Evolutionary conservation across 2,329 filamentous ascomycete species (phyloP), one percentile per base, ranked within the genome.

Genomic region (Exserohilum rostratum): DNA sequence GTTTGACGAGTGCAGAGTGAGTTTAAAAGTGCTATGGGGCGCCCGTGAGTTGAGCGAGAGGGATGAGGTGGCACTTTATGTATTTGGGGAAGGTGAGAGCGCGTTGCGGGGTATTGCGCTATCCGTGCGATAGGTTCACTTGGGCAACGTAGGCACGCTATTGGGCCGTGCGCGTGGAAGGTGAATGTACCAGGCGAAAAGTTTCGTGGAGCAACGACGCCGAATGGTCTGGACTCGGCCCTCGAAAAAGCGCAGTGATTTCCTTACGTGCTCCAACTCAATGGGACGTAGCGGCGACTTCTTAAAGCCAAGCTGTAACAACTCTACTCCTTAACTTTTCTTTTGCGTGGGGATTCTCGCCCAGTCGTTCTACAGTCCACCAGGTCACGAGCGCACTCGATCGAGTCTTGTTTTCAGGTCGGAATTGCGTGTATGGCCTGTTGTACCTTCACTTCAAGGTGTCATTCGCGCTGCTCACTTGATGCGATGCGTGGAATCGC

Each of bases 191-290:
- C 25, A 17, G 20, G 31, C 31, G 31, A 31, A 13, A 17, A 17
- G 31, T 13, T 17, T 27, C 15, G 18, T 35, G 25, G 17, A 20
- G n/a, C 10, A 25, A 35, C 37, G 31, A 38, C 43, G 5, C 27
- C 22, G 27, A 5, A 18, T n/a, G 22, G n/a, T 35, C 6, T 12
- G 47, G 3, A 43, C n/a, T 11, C 22, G 30, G n/a, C 31, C 7
- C 10, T 35, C 13, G n/a, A 25, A 22, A 9, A n/a, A 17, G 13
- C 45, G 45, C 35, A 46, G 25, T 49, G 30, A 9, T 45, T 44
- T 38, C 30, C 50, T 40, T 54, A 58, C 61, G 53, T 60, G 15
- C 49, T 57, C 57, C 57, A 66, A 64, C 20, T 46, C 31, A 64
- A 65, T 64, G 61, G 60, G 55, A 65, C 60, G 63, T 55, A 33